Evolutionary conservation across 2,329 filamentous ascomycete genomes (phyloP), one percentile per base, ranked within the genome.

Genomic region (Trichophyton verrucosum): DNA sequence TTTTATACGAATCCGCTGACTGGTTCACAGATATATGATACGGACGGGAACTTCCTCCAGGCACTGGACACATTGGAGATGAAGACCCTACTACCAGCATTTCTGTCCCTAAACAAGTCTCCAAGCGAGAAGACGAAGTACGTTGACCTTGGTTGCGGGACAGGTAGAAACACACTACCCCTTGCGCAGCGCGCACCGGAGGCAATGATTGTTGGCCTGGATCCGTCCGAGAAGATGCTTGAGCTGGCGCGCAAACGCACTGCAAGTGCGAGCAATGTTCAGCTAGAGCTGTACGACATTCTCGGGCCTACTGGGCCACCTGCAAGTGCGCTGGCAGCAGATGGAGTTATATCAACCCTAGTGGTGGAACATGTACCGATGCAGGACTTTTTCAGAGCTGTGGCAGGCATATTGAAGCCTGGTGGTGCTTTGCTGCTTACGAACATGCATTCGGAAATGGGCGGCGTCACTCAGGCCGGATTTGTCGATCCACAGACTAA

Each of bases 361-460:
- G 84, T 87, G 7, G 70, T 86, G 8, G 85, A 87, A 68, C 85
- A 87, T 70, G 73, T 87, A 2, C 80, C 83, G 0, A 67, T 84
- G 0, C 64, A 70, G 0, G 81, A 77, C 67, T 86, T 86, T 72
- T 86, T 87, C 69, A 58, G 65, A 2, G 77, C 78, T 0, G 75
- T 78, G 0, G 66, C 74, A 0, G 64, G 66, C 9, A 70, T 81
- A 0, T 69, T 86, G 15, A 66, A 65, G 2, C 72, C 74, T 0
- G 77, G 77, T 0, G 83, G 80, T 0, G 70, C 78, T 56, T 71
- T 85, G 3, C 72, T 86, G 8, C 66, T 87, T n/a, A 86, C 83
- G 0, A 87, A 86, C 66, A 87, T 87, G 85, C 85, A 87, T 68
- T 71, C 77, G 1, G 80, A 86, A 2, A 86, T 87, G 83, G 84